Evolutionary conservation across 225 moss, liverwort and hornwort genomes (phyloP).

Genomic region (Antitrichia curtipendula): DNA sequence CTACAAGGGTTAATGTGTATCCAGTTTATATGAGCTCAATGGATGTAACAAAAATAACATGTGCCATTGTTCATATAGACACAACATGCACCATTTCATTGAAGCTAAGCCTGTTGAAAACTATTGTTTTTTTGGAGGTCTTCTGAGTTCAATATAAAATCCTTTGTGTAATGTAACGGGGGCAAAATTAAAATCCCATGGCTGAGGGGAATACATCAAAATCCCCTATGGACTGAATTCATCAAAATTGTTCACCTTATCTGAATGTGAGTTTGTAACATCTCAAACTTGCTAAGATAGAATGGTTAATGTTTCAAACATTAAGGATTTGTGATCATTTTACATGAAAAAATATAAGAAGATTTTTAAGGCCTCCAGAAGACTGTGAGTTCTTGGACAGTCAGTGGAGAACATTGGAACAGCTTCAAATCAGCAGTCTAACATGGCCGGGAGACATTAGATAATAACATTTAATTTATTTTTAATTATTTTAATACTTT

Average conservation of each 20-base stretch:
- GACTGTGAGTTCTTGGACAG: no score
- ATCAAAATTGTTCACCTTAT: not conserved
- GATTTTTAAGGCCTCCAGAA: no score
- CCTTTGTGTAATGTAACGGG: rapidly evolving
- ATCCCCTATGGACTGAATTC: not conserved
- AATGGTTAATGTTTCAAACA: not conserved
- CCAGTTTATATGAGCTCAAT: not conserved
- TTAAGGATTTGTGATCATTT: not conserved
- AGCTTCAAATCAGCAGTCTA: no score
- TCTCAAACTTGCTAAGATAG: not conserved
- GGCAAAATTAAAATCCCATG: not conserved
- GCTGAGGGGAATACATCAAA: rapidly evolving
- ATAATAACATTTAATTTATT: no score
- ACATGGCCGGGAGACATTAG: no score
- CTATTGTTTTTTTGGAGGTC: rapidly evolving
- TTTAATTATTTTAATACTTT: no score
- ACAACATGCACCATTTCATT: not conserved
- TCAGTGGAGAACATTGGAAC: no score
- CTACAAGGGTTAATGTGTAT: no score
- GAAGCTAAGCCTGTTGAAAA: not conserved
- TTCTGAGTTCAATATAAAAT: not conserved
- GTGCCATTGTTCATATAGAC: not conserved
- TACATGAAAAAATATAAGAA: no score
- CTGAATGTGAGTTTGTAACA: not conserved
- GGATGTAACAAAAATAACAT: not conserved